Conservation (phyloP, 345 rosid genomes). For the Arabidopsis arenosa region DNA sequence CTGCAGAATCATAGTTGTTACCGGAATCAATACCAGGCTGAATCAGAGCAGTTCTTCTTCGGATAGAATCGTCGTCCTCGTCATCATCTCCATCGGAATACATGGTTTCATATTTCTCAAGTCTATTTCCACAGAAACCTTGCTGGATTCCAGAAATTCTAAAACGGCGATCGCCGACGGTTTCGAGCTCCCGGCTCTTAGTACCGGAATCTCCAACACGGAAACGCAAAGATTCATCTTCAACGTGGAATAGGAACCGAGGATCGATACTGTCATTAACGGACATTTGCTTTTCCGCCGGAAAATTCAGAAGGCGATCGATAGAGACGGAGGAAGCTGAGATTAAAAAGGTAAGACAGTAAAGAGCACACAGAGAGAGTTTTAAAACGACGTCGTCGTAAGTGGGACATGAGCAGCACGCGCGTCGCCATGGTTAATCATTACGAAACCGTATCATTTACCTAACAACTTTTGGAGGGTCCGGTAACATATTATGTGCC, state of each 20-base stretch:
- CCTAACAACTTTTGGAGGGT: neutral
- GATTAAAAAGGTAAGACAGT: neutral
- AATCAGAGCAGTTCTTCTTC: slow-evolving; percentile 3
- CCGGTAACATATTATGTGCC: neutral
- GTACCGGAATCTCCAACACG: slow-evolving; percentile 50
- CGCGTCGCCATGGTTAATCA: slow-evolving; percentile 35
- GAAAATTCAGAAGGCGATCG: neutral
- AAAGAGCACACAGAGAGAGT: neutral
- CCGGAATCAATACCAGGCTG: slow-evolving; percentile 37
- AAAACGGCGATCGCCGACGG: slow-evolving; percentile 61
- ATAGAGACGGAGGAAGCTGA: slow-evolving; percentile 12
- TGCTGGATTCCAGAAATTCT: slow-evolving; percentile 49
- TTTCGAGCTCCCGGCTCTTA: slow-evolving; percentile 62
- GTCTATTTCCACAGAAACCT: slow-evolving; percentile 29
- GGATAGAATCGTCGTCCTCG: slow-evolving; percentile 45
- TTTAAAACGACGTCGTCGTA: slow-evolving; percentile 29
- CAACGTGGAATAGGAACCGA: slow-evolving; percentile 57
- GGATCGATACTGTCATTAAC: slow-evolving; percentile 51
- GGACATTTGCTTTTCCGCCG: slow-evolving; percentile 38
- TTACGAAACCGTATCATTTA: slow-evolving; percentile 30
- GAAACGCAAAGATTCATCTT: slow-evolving; percentile 59
- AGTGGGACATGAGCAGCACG: slow-evolving; percentile 30
- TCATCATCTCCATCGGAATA: slow-evolving; percentile 61
- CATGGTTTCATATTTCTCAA: slow-evolving; percentile 39
- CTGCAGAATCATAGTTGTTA: slow-evolving; percentile 29